Percentiles rank a stretch among this genome's conserved stretches.
Evolutionary conservation across 805 yeast species (phyloP).

Genomic region (Lipomyces starkeyi): DNA sequence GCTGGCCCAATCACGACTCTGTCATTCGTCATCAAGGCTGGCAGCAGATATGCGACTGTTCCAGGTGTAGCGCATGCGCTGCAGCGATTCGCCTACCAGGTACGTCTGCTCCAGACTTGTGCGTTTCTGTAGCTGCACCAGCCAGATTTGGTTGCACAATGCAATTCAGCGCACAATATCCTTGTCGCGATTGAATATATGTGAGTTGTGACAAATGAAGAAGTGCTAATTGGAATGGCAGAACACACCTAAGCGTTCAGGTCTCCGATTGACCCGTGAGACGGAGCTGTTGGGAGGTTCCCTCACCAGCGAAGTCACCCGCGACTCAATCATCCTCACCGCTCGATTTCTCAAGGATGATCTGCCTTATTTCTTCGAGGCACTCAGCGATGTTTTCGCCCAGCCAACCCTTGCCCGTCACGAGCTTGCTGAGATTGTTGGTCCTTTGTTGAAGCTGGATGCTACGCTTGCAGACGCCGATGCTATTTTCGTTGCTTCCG

Average conservation of each 20-base stretch:
- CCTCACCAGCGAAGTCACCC: slow-evolving; percentile 69
- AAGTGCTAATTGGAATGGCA: slow-evolving; percentile 44
- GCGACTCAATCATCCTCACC: slow-evolving; percentile 81
- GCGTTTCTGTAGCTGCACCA: background rate
- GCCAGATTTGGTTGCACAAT: too few species aligned
- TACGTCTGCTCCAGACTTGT: slow-evolving; percentile 14
- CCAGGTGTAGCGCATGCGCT: slow-evolving; percentile 88
- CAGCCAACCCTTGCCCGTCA: slow-evolving; percentile 49
- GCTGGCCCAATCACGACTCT: slow-evolving; percentile 68
- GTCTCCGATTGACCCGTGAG: slow-evolving; percentile 92
- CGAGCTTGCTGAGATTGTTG: slow-evolving; percentile 80
- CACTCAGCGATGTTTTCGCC: slow-evolving; percentile 68
- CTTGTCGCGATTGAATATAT: background rate
- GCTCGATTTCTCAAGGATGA: slow-evolving; percentile 85
- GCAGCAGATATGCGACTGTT: slow-evolving; percentile 70
- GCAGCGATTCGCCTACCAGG: slow-evolving; percentile 74
- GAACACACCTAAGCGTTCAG: slow-evolving; percentile 82
- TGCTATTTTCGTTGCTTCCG: slow-evolving; percentile 68
- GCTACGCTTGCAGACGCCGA: slow-evolving; percentile 56
- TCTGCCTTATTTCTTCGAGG: slow-evolving; percentile 89
- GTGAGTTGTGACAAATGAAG: background rate
- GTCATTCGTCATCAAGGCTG: slow-evolving; percentile 83
- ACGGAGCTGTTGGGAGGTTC: slow-evolving; percentile 90
- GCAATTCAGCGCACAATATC: background rate
- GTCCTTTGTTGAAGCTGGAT: slow-evolving; percentile 77